phyloP scores from a whole-genome alignment of 768 basidiomycete genomes.

The Gymnopilus dilepis region DNA sequence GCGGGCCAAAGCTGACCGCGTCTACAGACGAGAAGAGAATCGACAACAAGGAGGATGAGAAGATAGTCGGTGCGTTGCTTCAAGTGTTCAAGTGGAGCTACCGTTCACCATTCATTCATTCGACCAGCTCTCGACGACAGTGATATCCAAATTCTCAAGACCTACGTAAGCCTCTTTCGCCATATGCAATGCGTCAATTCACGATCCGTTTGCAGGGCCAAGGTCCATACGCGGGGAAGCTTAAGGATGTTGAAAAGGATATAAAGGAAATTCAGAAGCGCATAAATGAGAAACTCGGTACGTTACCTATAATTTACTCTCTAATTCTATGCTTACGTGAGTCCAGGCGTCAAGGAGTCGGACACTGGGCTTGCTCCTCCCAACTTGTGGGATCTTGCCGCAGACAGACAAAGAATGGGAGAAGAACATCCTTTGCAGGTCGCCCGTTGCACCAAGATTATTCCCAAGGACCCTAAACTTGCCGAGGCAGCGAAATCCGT shows the following conservation, averaged over 20 bases:
- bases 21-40: conserved; percentile 78
- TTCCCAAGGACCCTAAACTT: conserved; percentile 76
- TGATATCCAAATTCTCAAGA: conserved; percentile 98
- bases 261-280: conserved; percentile 97
- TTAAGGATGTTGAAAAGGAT: conserved; percentile 90
- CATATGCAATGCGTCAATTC: background rate
- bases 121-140: conserved; percentile 89
- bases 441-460: conserved; percentile 98
- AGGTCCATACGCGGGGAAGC: conserved; percentile 91
- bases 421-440: conserved; percentile 96
- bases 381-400: conserved; percentile 96
- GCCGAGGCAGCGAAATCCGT: conserved; percentile 81
- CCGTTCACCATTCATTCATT: conserved; percentile 16
- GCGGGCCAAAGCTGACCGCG: conserved; percentile 4
- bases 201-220: conserved; percentile 69
- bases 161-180: conserved; percentile 68
- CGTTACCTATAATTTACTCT: background rate
- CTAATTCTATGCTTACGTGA: conserved; percentile 9
- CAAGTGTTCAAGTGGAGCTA: background rate
- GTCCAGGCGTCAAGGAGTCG: conserved; percentile 90
- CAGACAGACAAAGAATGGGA: conserved; percentile 89
- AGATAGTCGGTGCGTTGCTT: conserved; percentile 75
- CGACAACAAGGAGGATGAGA: conserved; percentile 91
- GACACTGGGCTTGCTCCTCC: conserved; percentile 97
- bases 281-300: conserved; percentile 96